A percentile compares a stretch with the other conserved stretches of the same genome.
These are phyloP conservation scores for Neonectria magnoliae DNA, from an alignment of 2,329 filamentous ascomycete genomes.

Conservation along the genomic window DNA sequence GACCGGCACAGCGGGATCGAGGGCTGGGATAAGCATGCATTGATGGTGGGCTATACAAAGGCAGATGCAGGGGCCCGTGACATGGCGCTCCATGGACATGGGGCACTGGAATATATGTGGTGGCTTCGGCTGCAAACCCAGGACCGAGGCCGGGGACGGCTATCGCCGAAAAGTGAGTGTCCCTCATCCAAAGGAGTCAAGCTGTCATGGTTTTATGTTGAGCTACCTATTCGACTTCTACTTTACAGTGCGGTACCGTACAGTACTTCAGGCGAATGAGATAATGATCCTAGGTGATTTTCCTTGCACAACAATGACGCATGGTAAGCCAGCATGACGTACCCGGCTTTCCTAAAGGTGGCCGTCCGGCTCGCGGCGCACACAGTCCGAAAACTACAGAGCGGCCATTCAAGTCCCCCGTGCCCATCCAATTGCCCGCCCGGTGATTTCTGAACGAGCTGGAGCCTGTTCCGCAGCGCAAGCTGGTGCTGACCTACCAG, in stretches of 20 bases:
- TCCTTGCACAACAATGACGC: neutral
- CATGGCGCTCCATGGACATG: neutral
- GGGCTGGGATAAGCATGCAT: neutral
- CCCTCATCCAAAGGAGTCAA: neutral
- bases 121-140: neutral
- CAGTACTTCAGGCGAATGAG: neutral
- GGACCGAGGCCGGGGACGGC: neutral
- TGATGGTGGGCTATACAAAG: no score
- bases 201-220: neutral
- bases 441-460: slow-evolving; percentile 13
- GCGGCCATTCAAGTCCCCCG: neutral
- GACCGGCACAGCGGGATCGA: neutral
- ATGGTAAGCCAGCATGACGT: neutral
- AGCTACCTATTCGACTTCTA: neutral
- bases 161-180: neutral
- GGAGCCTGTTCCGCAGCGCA: neutral
- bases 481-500: neutral
- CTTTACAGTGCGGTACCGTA: neutral
- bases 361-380: neutral
- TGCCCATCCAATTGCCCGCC: slow-evolving; percentile 1
- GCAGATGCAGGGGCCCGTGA: neutral
- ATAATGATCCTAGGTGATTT: neutral
- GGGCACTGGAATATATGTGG: neutral
- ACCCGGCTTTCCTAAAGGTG: neutral
- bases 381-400: neutral